phyloP scores from a whole-genome alignment of 495 filamentous ascomycete genomes.

The Penicillium parvum region DNA sequence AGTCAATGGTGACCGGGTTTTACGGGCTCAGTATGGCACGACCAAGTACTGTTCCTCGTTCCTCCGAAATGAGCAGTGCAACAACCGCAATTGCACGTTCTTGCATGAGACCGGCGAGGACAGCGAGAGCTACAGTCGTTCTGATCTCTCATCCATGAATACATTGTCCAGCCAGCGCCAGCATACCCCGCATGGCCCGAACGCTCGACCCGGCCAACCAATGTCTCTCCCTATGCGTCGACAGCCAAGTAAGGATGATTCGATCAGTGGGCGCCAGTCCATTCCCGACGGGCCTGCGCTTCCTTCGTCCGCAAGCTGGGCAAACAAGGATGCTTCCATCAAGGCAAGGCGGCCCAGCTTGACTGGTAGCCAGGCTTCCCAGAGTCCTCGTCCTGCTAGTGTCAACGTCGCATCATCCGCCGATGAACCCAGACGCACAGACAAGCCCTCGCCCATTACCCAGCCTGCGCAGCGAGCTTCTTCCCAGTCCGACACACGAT shows the following conservation, averaged over 20 bases:
- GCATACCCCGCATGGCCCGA: slow-evolving; percentile 26
- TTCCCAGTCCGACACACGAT: slow-evolving; percentile 19
- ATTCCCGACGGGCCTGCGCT: slow-evolving; percentile 74
- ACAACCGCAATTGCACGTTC: slow-evolving; percentile 95
- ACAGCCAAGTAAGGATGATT: slow-evolving; percentile 72
- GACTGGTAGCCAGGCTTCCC: slow-evolving; percentile 69
- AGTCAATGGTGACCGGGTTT: slow-evolving; percentile 76
- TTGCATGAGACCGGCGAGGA: slow-evolving; percentile 95
- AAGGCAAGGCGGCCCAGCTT: slow-evolving; percentile 70
- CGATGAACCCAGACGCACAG: slow-evolving; percentile 36
- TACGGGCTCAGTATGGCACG: slow-evolving; percentile 92
- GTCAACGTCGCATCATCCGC: slow-evolving; percentile 50
- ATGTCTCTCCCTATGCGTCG: slow-evolving; percentile 68
- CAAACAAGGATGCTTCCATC: slow-evolving; percentile 64
- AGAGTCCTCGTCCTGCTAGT: slow-evolving; percentile 71
- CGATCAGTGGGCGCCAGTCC: slow-evolving; percentile 50
- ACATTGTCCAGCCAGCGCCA: slow-evolving; percentile 70
- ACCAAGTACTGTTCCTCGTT: slow-evolving; percentile 99
- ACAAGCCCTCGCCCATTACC: slow-evolving; percentile 29
- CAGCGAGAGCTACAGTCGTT: slow-evolving; percentile 91
- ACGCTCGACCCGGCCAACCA: slow-evolving; percentile 35
- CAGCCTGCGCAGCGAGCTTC: slow-evolving; percentile 25
- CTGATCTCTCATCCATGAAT: slow-evolving; percentile 96
- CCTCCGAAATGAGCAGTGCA: slow-evolving; percentile 86
- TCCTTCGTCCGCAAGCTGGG: slow-evolving; percentile 92